A percentile compares a stretch with the other conserved stretches of the same genome.
Conservation (phyloP, 2,329 filamentous ascomycete species). For the Hortaea sp. region DNA sequence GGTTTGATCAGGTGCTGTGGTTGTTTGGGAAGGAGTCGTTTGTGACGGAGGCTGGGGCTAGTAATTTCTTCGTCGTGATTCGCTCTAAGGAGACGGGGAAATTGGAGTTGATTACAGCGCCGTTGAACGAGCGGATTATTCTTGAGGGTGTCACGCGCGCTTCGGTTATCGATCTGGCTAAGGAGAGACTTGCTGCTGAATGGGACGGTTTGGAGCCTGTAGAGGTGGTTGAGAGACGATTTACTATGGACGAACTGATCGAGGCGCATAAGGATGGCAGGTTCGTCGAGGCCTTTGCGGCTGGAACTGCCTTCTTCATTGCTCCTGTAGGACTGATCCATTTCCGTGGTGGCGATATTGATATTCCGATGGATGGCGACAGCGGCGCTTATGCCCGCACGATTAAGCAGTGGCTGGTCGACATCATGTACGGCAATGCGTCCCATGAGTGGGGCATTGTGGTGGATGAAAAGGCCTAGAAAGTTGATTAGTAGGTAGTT, state of each 20-base stretch:
- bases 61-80: slow-evolving; percentile 87
- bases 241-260: slow-evolving; percentile 68
- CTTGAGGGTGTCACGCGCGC: slow-evolving; percentile 80
- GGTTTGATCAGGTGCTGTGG: slow-evolving; percentile 91
- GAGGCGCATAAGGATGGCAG: slow-evolving; percentile 65
- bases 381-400: slow-evolving; percentile 32
- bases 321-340: slow-evolving; percentile 36
- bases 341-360: slow-evolving; percentile 34
- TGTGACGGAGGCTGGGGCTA: slow-evolving; percentile 85
- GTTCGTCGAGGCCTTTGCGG: slow-evolving; percentile 73
- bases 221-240: slow-evolving; percentile 71
- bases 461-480: slow-evolving; percentile 27
- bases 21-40: slow-evolving; percentile 66
- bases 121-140: slow-evolving; percentile 68
- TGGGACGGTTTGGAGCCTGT: slow-evolving; percentile 30
- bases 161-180: slow-evolving; percentile 64
- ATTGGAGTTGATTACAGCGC: slow-evolving; percentile 69
- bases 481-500: not conserved
- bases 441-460: slow-evolving; percentile 38
- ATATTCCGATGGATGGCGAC: slow-evolving; percentile 33
- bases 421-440: slow-evolving; percentile 41
- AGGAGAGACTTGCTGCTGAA: slow-evolving; percentile 43
- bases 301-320: slow-evolving; percentile 63
- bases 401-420: slow-evolving; percentile 37
- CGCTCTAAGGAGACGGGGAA: slow-evolving; percentile 45